Evolutionary conservation across 352 stramenopile species (phyloP).

Genomic region (Globisporangium middletonii): DNA sequence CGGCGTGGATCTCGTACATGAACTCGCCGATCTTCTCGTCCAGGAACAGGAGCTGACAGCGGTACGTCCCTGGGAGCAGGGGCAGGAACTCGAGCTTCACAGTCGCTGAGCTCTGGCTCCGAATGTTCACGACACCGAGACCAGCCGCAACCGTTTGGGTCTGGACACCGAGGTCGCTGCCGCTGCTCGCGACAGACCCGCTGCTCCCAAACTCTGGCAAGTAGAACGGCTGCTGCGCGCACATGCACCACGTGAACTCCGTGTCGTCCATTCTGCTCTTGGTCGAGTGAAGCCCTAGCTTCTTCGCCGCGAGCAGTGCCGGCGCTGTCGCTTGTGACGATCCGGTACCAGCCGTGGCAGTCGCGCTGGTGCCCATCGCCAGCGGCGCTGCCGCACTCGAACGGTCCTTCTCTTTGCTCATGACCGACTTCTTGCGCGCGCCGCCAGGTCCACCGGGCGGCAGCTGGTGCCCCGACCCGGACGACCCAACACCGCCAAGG

Average conservation of each 20-base stretch:
- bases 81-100: constrained; percentile 89
- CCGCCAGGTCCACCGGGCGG: no score
- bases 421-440: constrained; percentile 11
- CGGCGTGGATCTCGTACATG: constrained; percentile 86
- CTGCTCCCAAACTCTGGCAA: constrained; percentile 51
- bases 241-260: constrained; percentile 61
- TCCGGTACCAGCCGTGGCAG: no score
- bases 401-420: constrained; percentile 6
- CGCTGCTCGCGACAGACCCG: constrained; percentile 1
- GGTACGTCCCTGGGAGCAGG: constrained; percentile 84
- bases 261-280: constrained; percentile 23
- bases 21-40: constrained; percentile 93
- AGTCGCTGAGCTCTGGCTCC: constrained; percentile 43
- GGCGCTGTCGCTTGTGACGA: neutral
- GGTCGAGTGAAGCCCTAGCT: constrained; percentile 1
- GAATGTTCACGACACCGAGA: constrained; percentile 32
- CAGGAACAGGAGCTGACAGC: constrained; percentile 87
- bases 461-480: no score
- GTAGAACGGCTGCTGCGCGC: constrained; percentile 65
- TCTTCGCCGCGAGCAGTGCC: neutral
- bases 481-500: no score
- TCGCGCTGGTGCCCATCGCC: neutral
- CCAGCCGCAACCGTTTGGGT: constrained; percentile 6
- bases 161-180: constrained; percentile 6
- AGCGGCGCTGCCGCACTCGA: no score